These are phyloP conservation scores for Pisolithus tinctorius DNA, from an alignment of 768 basidiomycete species.

Conservation along the genomic window DNA sequence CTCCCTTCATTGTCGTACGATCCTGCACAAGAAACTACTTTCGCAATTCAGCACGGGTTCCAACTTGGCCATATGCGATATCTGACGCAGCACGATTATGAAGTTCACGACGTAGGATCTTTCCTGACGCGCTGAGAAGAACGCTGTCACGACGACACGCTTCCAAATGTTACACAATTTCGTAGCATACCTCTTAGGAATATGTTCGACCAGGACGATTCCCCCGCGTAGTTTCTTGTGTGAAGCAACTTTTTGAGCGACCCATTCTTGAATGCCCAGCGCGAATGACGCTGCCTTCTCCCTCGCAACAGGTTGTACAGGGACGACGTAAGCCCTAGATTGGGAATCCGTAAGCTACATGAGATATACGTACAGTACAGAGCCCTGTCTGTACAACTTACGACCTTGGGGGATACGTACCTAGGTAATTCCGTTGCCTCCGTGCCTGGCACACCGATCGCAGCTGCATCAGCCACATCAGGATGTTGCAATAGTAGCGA, in stretches of 20 bases:
- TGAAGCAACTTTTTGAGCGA: constrained; percentile 55
- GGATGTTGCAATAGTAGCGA: constrained; percentile 68
- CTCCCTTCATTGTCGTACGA: too few relatives aligned
- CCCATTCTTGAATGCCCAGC: constrained; percentile 54
- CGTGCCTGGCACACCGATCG: constrained; percentile 65
- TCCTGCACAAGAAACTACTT: too few relatives aligned
- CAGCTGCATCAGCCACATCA: constrained; percentile 73
- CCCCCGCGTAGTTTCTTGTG: constrained; percentile 80
- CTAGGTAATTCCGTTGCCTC: constrained; percentile 80
- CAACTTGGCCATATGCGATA: too few relatives aligned
- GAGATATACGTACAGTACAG: neutral
- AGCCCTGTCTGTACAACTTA: too few relatives aligned
- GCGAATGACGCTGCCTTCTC: constrained; percentile 29
- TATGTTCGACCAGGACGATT: constrained; percentile 49
- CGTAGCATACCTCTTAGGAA: constrained; percentile 26
- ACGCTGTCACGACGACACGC: neutral
- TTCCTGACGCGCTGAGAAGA: constrained; percentile 65
- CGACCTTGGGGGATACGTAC: too few relatives aligned
- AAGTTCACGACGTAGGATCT: constrained; percentile 77
- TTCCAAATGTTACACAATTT: neutral
- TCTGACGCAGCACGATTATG: constrained; percentile 62
- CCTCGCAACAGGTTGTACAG: constrained; percentile 14
- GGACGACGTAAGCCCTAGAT: constrained; percentile 55
- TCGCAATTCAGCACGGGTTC: too few relatives aligned
- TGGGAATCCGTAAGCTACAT: neutral